These are phyloP conservation scores for Entomophthora muscae DNA, from an alignment of 371 early-diverging fungal genomes.

Conservation along the genomic window DNA sequence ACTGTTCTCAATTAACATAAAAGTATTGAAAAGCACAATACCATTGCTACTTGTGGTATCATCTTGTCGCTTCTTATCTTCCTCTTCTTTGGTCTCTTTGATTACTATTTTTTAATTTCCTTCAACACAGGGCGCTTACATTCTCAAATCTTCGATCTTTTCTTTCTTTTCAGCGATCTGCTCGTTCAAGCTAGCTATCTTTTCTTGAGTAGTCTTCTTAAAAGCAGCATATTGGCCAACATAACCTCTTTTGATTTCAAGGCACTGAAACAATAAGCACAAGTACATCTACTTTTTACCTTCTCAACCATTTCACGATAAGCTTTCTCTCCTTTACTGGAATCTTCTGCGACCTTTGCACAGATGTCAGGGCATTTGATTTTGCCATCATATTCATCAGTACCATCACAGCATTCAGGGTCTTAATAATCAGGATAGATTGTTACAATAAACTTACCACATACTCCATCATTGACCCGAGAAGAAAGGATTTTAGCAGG, in stretches of 20 bases:
- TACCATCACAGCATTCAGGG: constrained; percentile 85
- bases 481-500: constrained; percentile 46
- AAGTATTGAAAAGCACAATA: background rate
- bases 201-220: background rate
- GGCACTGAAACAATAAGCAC: constrained; percentile 2
- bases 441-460: constrained; percentile 28
- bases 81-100: constrained; percentile 13
- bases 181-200: constrained; percentile 14
- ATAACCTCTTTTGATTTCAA: background rate
- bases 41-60: constrained; percentile 7
- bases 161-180: constrained; percentile 19
- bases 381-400: constrained; percentile 52
- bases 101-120: too few relatives aligned
- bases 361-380: constrained; percentile 58
- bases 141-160: constrained; percentile 15
- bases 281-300: too few relatives aligned
- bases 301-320: background rate
- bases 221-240: background rate
- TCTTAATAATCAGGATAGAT: constrained; percentile 21
- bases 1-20: too few relatives aligned
- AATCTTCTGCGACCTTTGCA: constrained; percentile 23
- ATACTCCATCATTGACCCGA: constrained; percentile 83
- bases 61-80: constrained; percentile 14
- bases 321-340: constrained; percentile 3
- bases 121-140: too few relatives aligned